Conservation (phyloP, 2,329 filamentous ascomycete genomes). For the Bertia moriformis region DNA sequence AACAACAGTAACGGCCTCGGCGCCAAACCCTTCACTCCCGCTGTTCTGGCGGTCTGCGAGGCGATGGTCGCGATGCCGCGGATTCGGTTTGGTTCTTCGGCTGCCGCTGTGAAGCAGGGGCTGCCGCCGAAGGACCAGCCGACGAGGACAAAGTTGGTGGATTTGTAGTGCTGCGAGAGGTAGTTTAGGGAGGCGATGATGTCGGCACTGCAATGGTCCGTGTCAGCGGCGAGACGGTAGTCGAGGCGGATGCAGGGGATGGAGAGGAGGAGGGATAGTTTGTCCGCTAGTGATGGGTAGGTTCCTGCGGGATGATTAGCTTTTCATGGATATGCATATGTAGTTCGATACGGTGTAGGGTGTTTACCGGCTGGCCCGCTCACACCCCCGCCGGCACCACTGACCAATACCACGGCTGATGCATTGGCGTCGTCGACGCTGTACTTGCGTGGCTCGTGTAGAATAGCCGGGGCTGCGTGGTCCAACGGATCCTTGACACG, state of each 20-base stretch:
- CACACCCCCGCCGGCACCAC: background rate
- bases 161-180: background rate
- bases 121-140: background rate
- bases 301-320: too few species aligned
- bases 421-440: background rate
- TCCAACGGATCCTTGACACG: conserved; percentile 9
- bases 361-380: background rate
- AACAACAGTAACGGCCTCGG: background rate
- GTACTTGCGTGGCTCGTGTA: background rate
- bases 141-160: background rate
- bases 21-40: background rate
- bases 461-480: conserved; percentile 8
- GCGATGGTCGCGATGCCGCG: background rate
- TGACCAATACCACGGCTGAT: background rate
- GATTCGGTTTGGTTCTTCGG: background rate
- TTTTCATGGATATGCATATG: too few species aligned
- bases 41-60: background rate
- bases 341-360: too few species aligned
- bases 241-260: background rate
- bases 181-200: background rate
- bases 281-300: too few species aligned
- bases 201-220: background rate
- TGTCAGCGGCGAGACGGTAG: background rate
- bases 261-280: background rate
- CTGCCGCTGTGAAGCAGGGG: background rate